These are phyloP conservation scores for Neurospora sp. DNA, from an alignment of 495 filamentous ascomycete species.

Conservation along the genomic window DNA sequence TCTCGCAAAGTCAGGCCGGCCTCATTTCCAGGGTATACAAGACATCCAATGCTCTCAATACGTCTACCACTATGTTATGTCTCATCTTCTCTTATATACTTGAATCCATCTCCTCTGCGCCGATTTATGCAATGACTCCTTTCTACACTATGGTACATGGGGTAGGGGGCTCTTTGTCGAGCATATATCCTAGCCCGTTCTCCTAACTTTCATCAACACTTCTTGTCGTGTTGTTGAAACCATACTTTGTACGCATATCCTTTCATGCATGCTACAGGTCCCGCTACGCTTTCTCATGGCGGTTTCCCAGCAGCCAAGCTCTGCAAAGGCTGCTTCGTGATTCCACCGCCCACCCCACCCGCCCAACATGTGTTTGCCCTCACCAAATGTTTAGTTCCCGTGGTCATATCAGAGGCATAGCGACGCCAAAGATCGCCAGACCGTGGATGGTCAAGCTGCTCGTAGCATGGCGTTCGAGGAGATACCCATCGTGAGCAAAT, in stretches of 20 bases:
- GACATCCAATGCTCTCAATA: background rate
- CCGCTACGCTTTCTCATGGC: background rate
- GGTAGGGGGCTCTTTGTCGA: background rate
- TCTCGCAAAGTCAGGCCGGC: too few relatives aligned
- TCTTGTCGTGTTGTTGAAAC: background rate
- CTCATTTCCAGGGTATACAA: background rate
- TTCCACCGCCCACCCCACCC: background rate
- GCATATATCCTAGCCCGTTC: background rate
- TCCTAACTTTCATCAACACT: background rate
- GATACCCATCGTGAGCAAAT: background rate
- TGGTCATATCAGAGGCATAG: background rate
- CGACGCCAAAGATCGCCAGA: background rate
- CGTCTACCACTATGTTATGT: background rate
- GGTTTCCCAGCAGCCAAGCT: background rate
- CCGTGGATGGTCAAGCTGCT: background rate
- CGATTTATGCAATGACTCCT: conserved; percentile 10
- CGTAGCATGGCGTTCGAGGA: background rate
- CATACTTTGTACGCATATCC: background rate
- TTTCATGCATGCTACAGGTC: background rate
- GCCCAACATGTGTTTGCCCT: background rate
- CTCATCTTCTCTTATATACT: background rate
- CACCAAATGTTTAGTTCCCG: background rate
- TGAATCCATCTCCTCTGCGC: conserved; percentile 1
- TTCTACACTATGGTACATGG: conserved; percentile 19
- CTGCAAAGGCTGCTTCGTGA: background rate